These are phyloP conservation scores for Coemansia javaensis DNA, from an alignment of 192 early-diverging fungal genomes.

Conservation along the genomic window DNA sequence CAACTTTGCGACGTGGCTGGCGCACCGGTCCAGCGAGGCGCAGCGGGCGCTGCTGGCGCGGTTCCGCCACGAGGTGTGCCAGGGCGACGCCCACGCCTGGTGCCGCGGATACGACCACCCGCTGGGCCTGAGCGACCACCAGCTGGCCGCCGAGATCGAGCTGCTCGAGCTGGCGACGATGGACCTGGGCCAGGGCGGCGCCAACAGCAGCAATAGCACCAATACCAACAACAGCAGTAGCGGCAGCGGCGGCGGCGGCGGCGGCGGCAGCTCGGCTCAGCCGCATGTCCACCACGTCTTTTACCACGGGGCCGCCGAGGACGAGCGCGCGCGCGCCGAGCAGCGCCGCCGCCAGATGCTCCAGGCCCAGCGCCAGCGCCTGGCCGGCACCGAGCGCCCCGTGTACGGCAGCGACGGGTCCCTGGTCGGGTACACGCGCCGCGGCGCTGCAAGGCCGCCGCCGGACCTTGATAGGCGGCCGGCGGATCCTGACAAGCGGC, in stretches of 20 bases:
- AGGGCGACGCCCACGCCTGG: constrained; percentile 47
- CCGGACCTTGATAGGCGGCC: too few relatives aligned
- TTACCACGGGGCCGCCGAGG: constrained; percentile 44
- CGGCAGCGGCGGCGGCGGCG: too few relatives aligned
- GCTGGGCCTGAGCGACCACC: constrained; percentile 27
- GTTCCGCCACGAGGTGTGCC: constrained; percentile 68
- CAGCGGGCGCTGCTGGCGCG: constrained; percentile 74
- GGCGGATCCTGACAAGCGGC: too few relatives aligned
- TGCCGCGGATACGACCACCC: constrained; percentile 47
- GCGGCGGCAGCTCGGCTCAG: constrained; percentile 1
- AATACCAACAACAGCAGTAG: too few relatives aligned
- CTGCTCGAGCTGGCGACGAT: constrained; percentile 42
- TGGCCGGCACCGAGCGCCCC: constrained; percentile 29
- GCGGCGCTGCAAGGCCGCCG: too few relatives aligned
- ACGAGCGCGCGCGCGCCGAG: constrained; percentile 41
- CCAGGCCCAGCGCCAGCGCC: constrained; percentile 35
- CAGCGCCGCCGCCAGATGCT: constrained; percentile 27
- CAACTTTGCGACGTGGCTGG: constrained; percentile 96
- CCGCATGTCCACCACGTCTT: constrained; percentile 43
- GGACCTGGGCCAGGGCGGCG: constrained; percentile 43
- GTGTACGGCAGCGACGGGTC: constrained; percentile 47
- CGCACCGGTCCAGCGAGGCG: constrained; percentile 68
- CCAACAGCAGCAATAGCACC: too few relatives aligned
- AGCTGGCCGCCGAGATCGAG: constrained; percentile 46
- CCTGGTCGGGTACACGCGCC: constrained; percentile 37